A percentile compares a stretch with the other conserved stretches of the same genome.
phyloP scores from a whole-genome alignment of 2,329 filamentous ascomycete genomes.

The Claviceps pusilla region DNA sequence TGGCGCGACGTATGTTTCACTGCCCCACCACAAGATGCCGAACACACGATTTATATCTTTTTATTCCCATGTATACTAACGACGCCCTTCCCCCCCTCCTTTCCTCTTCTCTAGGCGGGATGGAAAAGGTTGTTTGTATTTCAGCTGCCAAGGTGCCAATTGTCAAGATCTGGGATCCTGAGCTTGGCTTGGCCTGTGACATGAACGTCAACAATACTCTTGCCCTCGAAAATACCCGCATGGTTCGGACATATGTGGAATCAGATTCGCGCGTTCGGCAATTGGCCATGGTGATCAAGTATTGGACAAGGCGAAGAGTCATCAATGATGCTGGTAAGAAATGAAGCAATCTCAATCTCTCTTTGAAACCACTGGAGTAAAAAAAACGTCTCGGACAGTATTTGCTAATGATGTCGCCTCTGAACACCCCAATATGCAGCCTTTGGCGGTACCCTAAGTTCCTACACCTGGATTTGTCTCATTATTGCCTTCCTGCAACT shows the following conservation, averaged over 20 bases:
- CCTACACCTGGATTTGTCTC: constrained; percentile 98
- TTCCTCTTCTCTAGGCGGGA: constrained; percentile 52
- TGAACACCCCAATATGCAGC: constrained; percentile 32
- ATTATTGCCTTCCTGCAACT: constrained; percentile 93
- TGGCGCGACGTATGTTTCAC: constrained; percentile 59
- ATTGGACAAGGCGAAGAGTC: constrained; percentile 87
- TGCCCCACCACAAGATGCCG: background rate
- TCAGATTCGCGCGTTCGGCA: constrained; percentile 82
- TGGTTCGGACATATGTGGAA: constrained; percentile 95
- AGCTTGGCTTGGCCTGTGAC: constrained; percentile 76
- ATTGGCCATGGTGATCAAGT: constrained; percentile 90
- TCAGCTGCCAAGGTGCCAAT: constrained; percentile 93
- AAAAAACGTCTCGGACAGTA: background rate
- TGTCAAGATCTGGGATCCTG: constrained; percentile 96
- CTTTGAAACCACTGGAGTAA: background rate
- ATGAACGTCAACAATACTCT: constrained; percentile 98
- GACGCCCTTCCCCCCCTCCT: too few species aligned
- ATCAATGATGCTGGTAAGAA: constrained; percentile 82
- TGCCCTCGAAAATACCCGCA: constrained; percentile 87
- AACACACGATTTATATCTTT: background rate
- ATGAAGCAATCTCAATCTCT: background rate
- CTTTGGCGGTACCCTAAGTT: constrained; percentile 86
- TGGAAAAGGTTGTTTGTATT: constrained; percentile 92
- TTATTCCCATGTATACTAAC: background rate
- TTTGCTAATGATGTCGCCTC: constrained; percentile 9